phyloP scores from a whole-genome alignment of 225 moss, liverwort and hornwort species.

The Sphagnum tenellum region DNA sequence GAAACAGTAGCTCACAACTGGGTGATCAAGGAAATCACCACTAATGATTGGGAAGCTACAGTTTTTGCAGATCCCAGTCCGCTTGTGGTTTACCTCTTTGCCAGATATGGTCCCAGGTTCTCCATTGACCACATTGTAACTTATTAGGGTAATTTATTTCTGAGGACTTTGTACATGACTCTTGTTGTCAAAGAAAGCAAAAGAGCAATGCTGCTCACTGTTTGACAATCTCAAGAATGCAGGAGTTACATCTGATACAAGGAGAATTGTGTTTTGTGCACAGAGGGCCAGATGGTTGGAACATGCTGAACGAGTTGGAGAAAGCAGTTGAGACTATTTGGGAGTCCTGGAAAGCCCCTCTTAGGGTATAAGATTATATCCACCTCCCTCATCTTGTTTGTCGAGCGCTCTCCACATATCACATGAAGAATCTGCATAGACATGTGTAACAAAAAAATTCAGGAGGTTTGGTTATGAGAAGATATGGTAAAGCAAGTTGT shows the following conservation, averaged over 20 bases:
- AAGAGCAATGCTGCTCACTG: no score
- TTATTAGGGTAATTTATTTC: neutral
- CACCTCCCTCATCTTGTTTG: no score
- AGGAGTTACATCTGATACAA: no score
- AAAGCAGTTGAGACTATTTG: constrained; percentile 40
- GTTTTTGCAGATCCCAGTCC: constrained; percentile 45
- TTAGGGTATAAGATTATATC: constrained; percentile 20
- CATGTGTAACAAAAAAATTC: no score
- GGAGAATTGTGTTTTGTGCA: neutral
- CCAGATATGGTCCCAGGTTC: constrained; percentile 58
- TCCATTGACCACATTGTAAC: no score
- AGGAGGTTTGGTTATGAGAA: no score
- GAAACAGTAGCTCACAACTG: constrained; percentile 46
- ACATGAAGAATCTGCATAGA: no score
- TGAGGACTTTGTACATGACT: neutral
- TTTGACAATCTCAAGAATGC: no score
- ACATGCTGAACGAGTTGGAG: constrained; percentile 46
- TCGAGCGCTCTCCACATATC: no score
- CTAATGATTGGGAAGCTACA: constrained; percentile 27
- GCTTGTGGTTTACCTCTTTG: constrained; percentile 43
- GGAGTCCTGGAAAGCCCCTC: constrained; percentile 53
- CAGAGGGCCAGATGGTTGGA: constrained; percentile 52
- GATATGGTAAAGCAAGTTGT: neutral
- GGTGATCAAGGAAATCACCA: constrained; percentile 41
- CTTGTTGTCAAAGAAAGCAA: no score